Percentiles rank a stretch among this genome's conserved stretches.
These are phyloP conservation scores for Heterobasidion irregulare DNA, from an alignment of 1,284 basidiomycete species.

Conservation along the genomic window DNA sequence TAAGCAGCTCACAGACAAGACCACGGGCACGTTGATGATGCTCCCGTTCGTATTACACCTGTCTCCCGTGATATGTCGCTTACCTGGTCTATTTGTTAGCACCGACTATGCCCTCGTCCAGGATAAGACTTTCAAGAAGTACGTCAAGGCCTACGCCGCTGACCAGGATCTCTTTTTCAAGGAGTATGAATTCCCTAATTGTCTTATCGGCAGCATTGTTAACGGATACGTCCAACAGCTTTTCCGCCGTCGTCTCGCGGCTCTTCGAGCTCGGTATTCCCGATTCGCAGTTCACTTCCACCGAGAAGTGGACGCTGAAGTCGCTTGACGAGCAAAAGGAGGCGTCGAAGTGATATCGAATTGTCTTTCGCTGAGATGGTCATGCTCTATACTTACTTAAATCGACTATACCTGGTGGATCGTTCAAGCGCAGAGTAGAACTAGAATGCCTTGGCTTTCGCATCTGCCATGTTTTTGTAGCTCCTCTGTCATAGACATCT, in stretches of 20 bases:
- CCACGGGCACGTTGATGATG: constrained; percentile 91
- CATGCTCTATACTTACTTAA: too few relatives aligned
- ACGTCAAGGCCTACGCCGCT: constrained; percentile 77
- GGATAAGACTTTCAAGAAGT: constrained; percentile 88
- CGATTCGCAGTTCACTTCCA: constrained; percentile 57
- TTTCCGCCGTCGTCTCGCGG: constrained; percentile 66
- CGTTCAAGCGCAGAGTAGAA: too few relatives aligned
- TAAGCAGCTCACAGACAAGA: constrained; percentile 92
- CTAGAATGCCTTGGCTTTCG: too few relatives aligned
- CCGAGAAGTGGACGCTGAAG: constrained; percentile 70
- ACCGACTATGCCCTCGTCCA: constrained; percentile 79
- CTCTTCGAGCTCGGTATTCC: constrained; percentile 91
- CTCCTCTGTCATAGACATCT: too few relatives aligned
- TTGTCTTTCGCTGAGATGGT: too few relatives aligned
- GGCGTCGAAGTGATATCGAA: neutral
- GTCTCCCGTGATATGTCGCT: neutral
- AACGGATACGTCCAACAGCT: constrained; percentile 35
- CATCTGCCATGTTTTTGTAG: too few relatives aligned
- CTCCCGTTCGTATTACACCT: constrained; percentile 54
- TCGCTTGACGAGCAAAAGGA: constrained; percentile 48
- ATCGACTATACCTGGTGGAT: too few relatives aligned
- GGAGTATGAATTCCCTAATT: constrained; percentile 44
- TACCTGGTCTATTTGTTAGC: constrained; percentile 23
- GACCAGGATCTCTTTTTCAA: constrained; percentile 83
- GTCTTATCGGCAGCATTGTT: neutral